These are phyloP conservation scores for Canariomyces notabilis DNA, from an alignment of 2,329 filamentous ascomycete genomes.

Conservation along the genomic window DNA sequence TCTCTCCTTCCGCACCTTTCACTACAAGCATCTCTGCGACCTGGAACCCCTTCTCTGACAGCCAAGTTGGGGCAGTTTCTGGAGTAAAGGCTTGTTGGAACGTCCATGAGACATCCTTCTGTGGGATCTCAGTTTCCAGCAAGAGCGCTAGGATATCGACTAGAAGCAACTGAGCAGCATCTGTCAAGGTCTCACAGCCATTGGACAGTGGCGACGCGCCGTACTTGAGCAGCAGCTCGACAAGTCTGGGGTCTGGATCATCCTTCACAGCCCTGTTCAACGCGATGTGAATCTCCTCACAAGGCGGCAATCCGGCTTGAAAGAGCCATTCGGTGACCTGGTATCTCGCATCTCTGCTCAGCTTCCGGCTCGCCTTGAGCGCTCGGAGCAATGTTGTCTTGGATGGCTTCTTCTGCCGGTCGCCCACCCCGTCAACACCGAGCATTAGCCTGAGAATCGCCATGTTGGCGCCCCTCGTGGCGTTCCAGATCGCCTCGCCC, in stretches of 20 bases:
- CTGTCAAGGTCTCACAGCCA: constrained; percentile 47
- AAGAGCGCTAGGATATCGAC: constrained; percentile 39
- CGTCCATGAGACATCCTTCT: constrained; percentile 39
- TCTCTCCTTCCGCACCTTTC: constrained; percentile 44
- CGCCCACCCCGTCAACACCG: constrained; percentile 39
- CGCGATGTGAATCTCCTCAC: constrained; percentile 46
- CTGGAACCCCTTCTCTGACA: constrained; percentile 42
- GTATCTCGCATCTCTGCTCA: constrained; percentile 44
- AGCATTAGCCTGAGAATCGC: constrained; percentile 48
- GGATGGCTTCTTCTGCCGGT: constrained; percentile 42
- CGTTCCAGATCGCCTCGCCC: constrained; percentile 52
- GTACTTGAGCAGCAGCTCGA: constrained; percentile 44
- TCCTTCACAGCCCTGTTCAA: constrained; percentile 49
- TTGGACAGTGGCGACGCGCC: constrained; percentile 50
- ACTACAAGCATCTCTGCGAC: constrained; percentile 45
- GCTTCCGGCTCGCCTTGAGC: constrained; percentile 50
- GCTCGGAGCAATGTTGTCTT: constrained; percentile 44
- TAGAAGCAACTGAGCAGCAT: constrained; percentile 40
- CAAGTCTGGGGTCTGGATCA: constrained; percentile 42
- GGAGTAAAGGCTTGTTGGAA: constrained; percentile 43
- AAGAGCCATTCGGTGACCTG: constrained; percentile 47
- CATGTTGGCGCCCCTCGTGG: constrained; percentile 47
- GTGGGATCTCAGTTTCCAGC: constrained; percentile 37
- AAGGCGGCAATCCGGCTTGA: constrained; percentile 43
- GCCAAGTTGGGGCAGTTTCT: constrained; percentile 40